Base-by-base conservation (phyloP, 129 eudicot species). In the Gnaphalium uliginosum region DNA sequence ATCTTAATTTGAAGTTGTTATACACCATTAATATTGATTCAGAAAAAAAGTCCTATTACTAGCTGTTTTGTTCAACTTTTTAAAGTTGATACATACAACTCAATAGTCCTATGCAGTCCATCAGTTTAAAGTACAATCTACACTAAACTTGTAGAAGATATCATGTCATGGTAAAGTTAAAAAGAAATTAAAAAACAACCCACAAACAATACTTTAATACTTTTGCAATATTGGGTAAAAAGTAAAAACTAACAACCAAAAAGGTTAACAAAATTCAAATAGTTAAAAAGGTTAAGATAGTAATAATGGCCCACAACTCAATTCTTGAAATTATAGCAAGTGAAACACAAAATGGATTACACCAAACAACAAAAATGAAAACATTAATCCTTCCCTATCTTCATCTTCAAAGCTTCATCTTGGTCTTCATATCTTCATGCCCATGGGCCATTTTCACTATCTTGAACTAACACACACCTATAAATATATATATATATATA, bases 241-340 rank as follows among this genome's bases (percentile, higher is more conserved):
- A 41, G 54, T 6, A 1, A 33, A 56, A 57, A 14, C 59, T 26
- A 33, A 50, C 48, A 22, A 17, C 61, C 6, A 43, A 46, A 74
- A 26, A 62, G 61, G 37, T 17, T n/a, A 37, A 25, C 0, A 9
- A 73, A 4, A 25, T 53, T 53, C 66, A 37, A 22, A 33, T 29
- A 10, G n/a, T 18, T 4, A 8, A 26, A 77, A 13, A 18, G 66
- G 41, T 76, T 24, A 58, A 76, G 37, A 77, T 15, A 25, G 60
- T 61, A 46, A 60, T 43, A 14, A 70, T 78, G 62, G 79, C 79
- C 75, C 83, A 72, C 27, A 65, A 37, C 51, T 79, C 53, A 79
- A 10, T 73, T 73, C 75, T 57, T 79, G 25, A 79, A 63, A 56
- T 6, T 46, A 61, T 27, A 60, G 27, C 81, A 78, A 25, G 63